phyloP scores from a whole-genome alignment of 495 filamentous ascomycete species.

The Talaromyces wortmannii region DNA sequence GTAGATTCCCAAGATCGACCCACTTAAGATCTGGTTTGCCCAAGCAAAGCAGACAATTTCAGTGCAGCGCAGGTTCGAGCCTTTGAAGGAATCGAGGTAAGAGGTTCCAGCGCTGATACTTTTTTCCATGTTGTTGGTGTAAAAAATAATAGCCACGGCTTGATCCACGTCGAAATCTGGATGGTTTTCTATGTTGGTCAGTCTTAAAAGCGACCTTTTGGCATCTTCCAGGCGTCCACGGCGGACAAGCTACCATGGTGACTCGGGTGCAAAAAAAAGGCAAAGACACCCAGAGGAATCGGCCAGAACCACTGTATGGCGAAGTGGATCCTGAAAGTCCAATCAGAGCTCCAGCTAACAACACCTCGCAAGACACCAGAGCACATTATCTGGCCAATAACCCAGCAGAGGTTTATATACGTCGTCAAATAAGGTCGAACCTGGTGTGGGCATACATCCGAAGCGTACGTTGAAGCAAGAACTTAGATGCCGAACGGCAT shows the following conservation, averaged over 20 bases:
- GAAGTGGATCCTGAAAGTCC: constrained; percentile 51
- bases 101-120: constrained; percentile 45
- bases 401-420: constrained; percentile 41
- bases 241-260: constrained; percentile 39
- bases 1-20: too few species aligned
- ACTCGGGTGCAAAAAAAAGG: constrained; percentile 41
- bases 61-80: too few species aligned
- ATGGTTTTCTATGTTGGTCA: constrained; percentile 39
- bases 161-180: constrained; percentile 52
- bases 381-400: constrained; percentile 44
- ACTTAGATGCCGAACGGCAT: constrained; percentile 36
- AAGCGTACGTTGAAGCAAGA: constrained; percentile 42
- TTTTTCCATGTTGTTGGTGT: constrained; percentile 56
- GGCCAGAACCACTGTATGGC: constrained; percentile 51
- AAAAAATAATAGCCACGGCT: constrained; percentile 63
- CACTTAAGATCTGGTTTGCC: too few species aligned
- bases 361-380: constrained; percentile 39
- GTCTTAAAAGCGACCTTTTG: constrained; percentile 48
- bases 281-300: constrained; percentile 28
- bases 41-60: too few species aligned
- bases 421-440: constrained; percentile 37
- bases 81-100: constrained; percentile 34
- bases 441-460: constrained; percentile 39
- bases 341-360: constrained; percentile 21
- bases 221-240: constrained; percentile 34